Base-by-base conservation (phyloP, 495 filamentous ascomycete species). In the Terfezia boudieri region DNA sequence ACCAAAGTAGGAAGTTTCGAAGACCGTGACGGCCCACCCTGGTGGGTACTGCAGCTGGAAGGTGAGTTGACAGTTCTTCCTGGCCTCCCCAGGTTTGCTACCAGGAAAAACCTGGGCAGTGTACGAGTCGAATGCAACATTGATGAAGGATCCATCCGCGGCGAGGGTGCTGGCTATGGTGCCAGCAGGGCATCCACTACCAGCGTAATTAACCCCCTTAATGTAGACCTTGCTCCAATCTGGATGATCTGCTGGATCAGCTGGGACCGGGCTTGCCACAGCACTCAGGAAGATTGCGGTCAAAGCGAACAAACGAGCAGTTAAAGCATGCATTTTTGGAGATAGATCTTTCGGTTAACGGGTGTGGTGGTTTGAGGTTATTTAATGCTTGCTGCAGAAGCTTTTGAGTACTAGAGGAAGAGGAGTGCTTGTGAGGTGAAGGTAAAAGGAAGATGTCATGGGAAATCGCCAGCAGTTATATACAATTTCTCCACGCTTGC, bases 21-120 rank as follows among this genome's bases (percentile, higher is more conserved):
- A 70, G 61, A 76, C 59, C 46, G 68, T 71, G 64, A 73, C 74
- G 61, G 74, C 70, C 66, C 71, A 76, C 51, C 72, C 73, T 20
- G 61, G 61, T 22, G 73, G 73, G 59, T 74, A 76, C 49, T 65
- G 57, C 54, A 76, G 60, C 61, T 72, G 67, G 55, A 74, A 59
- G 62, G 70, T 72, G 51, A 76, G 63, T 58, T 73, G 69, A 66
- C 72, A 76, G 66, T 76, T 73, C 64, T 69, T 68, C 59, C 72
- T 69, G 56, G 62, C 59, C 52, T 70, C 64, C 36, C 66, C 66
- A 17, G 68, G 52, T 7, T 32, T 32, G 26, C 26, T 32, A 32
- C 26, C 26, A 32, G 26, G 26, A 50, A 72, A 72, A 35, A 73
- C 67, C 54, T 69, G 67, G 23, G 73, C 73, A 36, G 71, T 59